These are phyloP conservation scores for Jamesozyma jinghongensis DNA, from an alignment of 805 yeast genomes.

Conservation along the genomic window DNA sequence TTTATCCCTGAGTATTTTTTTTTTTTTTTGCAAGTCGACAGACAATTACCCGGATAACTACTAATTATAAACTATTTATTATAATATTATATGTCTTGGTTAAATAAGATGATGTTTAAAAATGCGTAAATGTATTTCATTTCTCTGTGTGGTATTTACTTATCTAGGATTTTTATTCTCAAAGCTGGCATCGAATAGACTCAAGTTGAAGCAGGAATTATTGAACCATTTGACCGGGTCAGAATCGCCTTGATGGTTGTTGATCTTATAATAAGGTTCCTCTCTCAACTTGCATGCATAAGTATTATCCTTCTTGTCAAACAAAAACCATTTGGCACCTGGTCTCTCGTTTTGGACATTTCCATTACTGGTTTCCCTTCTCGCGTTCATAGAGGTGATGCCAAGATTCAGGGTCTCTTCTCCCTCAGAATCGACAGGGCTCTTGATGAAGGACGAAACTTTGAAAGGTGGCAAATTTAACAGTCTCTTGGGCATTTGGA, in stretches of 20 bases:
- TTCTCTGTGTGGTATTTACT: not conserved
- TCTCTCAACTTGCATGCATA: constrained; percentile 14
- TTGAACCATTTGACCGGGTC: constrained; percentile 16
- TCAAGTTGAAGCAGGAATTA: constrained; percentile 24
- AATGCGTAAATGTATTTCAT: not conserved
- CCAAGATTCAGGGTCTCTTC: constrained; percentile 5
- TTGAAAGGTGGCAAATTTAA: constrained; percentile 26
- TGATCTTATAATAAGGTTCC: constrained; percentile 22
- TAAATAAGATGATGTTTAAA: not conserved
- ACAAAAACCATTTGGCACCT: constrained; percentile 16
- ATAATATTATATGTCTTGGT: too few relatives aligned
- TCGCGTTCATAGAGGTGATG: constrained; percentile 1
- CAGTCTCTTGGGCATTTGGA: constrained; percentile 18
- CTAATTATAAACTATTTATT: too few relatives aligned
- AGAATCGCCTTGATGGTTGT: constrained; percentile 17
- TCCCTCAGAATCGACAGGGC: not conserved
- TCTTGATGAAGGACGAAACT: constrained; percentile 24
- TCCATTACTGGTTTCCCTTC: constrained; percentile 1
- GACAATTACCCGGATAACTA: too few relatives aligned
- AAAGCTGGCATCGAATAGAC: constrained; percentile 24
- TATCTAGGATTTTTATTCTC: constrained; percentile 26
- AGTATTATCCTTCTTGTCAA: constrained; percentile 12
- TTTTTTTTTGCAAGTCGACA: too few relatives aligned
- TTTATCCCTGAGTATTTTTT: too few relatives aligned
- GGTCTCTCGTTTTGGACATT: not conserved